Evolutionary conservation across 2,329 filamentous ascomycete genomes (phyloP), one percentile per base, ranked within the genome.

Genomic region (Metarhizium anisopliae): DNA sequence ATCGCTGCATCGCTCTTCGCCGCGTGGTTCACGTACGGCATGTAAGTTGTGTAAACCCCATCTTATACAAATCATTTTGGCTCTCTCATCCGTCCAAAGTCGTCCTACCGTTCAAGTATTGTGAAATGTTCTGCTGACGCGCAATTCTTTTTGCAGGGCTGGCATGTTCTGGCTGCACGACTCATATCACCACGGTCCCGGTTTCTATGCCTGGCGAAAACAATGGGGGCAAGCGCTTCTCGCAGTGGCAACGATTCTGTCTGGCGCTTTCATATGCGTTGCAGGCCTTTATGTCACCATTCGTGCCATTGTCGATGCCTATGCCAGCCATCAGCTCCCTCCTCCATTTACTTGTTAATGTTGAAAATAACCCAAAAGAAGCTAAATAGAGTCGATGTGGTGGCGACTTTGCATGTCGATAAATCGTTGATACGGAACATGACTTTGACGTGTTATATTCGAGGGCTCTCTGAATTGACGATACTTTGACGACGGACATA

Each of bases 91-190:
- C 38, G 11, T 14, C 3, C 38, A 14, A 13, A 4, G 2, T 16
- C 14, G 6, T 35, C 8, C 11, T 3, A 3, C 14, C 13, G 4
- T 13, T 40, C 2, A 45, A 11, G 14, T 20, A 25, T 20, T 3
- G 1, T 1, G 18, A 30, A 2, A 29, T 49, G 6, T 30, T 1
- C 20, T 49, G 45, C 45, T 49, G n/a, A 49, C 2, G 10, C 2
- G 25, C 6, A 40, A 7, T 45, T 8, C 14, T 49, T 49, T 35
- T n/a, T 11, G 32, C 7, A 61, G 60, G 47, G 76, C 76, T 1
- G 77, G 77, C 4, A 74, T 73, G 10, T 79, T 81, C 58, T 80
- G 77, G 77, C 65, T 80, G 14, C 73, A 79, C 60, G 76, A 79
- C 54, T 65, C 68, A 1, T 78, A 76, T 55, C 68, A 78, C 56